Evolutionary conservation across 495 filamentous ascomycete species (phyloP), one percentile per base, ranked within the genome.

Genomic region (Hypoxylon cercidicola): DNA sequence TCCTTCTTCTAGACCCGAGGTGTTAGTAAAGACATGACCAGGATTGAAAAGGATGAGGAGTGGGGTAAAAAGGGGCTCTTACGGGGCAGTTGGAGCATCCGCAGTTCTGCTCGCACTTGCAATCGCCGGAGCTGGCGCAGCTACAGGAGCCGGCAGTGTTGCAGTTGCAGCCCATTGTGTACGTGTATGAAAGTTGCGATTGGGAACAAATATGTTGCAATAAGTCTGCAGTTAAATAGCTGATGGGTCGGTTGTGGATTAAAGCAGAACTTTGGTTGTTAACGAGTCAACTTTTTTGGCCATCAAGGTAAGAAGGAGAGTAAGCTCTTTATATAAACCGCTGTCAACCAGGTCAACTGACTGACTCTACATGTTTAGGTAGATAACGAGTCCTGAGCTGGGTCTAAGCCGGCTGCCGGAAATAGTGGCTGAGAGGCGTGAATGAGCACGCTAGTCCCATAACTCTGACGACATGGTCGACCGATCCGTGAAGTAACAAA

Each of bases 11-110:
- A 32, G 6, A 49, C 1, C 11, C 15, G 21, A 20, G 9, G 40
- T 19, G 40, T 43, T 43, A 43, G 21, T 49, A 49, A 34, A 28
- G 25, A 34, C 11, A 50, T 8, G 25, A 37, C 6, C 5, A 32
- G 23, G 37, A 43, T 32, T 4, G 10, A 32, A 32, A 32, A 32
- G 5, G 34, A 37, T 19, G 32, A 13, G 30, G 1, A 20, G 39
- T n/a, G 32, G 34, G 25, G 21, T 30, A 15, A 60, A 28, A 12
- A 41, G 39, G 39, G 23, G 10, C 12, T 34, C 70, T 63, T 19
- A 73, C 71, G 16, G 71, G 71, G 59, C 71, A 73, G 59, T 66
- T 64, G 48, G 54, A 20, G 71, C 71, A 73, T 32, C 68, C 68
- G 64, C 71, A 73, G 71, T 58, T 68, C 30, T 69, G 20, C 55